Percentiles rank a stretch among this genome's conserved stretches.
phyloP scores from a whole-genome alignment of 2,329 filamentous ascomycete genomes.

The Claviceps sp. region DNA sequence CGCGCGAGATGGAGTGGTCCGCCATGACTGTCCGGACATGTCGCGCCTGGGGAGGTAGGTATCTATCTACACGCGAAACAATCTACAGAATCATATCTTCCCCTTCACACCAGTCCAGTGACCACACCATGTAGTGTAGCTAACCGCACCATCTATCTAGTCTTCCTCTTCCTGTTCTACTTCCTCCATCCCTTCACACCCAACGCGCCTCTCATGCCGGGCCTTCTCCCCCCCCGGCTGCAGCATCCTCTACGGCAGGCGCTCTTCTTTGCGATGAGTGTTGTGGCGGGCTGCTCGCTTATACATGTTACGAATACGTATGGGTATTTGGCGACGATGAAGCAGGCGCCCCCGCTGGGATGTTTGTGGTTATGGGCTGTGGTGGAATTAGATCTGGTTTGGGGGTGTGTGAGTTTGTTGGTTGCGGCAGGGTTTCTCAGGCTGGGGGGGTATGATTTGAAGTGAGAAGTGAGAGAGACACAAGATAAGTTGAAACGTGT shows the following conservation, averaged over 20 bases:
- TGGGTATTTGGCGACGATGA: conserved; percentile 81
- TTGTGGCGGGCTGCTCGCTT: conserved; percentile 60
- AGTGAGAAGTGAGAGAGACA: neutral
- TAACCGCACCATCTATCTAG: conserved; percentile 21
- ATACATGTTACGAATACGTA: conserved; percentile 68
- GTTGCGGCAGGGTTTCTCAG: conserved; percentile 32
- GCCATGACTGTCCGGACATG: conserved; percentile 38
- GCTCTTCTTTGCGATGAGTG: conserved; percentile 50
- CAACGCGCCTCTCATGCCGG: conserved; percentile 35
- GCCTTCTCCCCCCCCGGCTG: conserved; percentile 30
- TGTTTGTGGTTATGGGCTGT: conserved; percentile 91
- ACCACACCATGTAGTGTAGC: too few species aligned
- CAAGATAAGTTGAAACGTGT: neutral
- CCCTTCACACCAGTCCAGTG: too few species aligned
- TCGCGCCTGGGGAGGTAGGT: conserved; percentile 41
- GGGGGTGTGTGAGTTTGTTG: conserved; percentile 44
- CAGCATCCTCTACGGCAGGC: conserved; percentile 38
- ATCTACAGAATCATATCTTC: too few species aligned
- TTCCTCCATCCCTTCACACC: conserved; percentile 40
- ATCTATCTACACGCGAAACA: too few species aligned
- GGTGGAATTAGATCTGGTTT: conserved; percentile 64
- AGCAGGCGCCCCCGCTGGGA: conserved; percentile 75
- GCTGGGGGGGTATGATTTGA: conserved; percentile 34
- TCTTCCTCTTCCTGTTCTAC: conserved; percentile 42
- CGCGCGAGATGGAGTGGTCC: conserved; percentile 48